A percentile compares a stretch with the other conserved stretches of the same genome.
Evolutionary conservation across 495 filamentous ascomycete genomes (phyloP).

Genomic region (Evernia prunastri): DNA sequence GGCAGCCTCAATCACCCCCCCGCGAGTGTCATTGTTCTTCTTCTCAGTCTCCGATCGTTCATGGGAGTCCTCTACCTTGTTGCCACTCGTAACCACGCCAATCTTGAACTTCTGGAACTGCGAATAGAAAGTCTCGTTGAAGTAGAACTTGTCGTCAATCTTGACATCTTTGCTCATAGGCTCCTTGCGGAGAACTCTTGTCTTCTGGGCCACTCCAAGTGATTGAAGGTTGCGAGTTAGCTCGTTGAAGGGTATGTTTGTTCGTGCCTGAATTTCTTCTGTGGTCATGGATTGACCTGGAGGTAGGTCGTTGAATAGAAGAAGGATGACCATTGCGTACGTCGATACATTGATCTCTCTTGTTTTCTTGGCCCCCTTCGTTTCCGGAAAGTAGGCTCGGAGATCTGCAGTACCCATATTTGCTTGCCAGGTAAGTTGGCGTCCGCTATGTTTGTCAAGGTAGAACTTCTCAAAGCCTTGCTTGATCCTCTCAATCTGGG

Average conservation of each 20-base stretch:
- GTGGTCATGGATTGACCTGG: slow-evolving; percentile 61
- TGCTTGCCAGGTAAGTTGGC: slow-evolving; percentile 78
- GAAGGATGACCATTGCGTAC: slow-evolving; percentile 81
- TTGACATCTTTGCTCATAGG: slow-evolving; percentile 79
- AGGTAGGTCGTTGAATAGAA: slow-evolving; percentile 79
- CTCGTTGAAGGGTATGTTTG: slow-evolving; percentile 73
- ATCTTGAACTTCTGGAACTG: slow-evolving; percentile 83
- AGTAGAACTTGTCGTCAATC: slow-evolving; percentile 70
- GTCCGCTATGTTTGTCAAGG: slow-evolving; percentile 74
- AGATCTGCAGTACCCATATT: slow-evolving; percentile 84
- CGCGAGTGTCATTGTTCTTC: slow-evolving; percentile 74
- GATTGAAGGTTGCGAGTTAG: slow-evolving; percentile 78
- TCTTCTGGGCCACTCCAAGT: slow-evolving; percentile 79
- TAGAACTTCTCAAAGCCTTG: slow-evolving; percentile 89
- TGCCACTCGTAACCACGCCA: slow-evolving; percentile 60
- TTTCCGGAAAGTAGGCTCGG: slow-evolving; percentile 68
- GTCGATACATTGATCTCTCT: slow-evolving; percentile 89
- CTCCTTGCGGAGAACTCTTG: slow-evolving; percentile 72
- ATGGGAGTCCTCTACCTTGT: slow-evolving; percentile 76
- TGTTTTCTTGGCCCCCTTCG: slow-evolving; percentile 62
- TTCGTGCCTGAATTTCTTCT: slow-evolving; percentile 76
- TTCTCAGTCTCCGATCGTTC: slow-evolving; percentile 84
- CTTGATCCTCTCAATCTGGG: slow-evolving; percentile 67
- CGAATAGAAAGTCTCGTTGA: slow-evolving; percentile 77
- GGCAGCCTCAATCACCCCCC: slow-evolving; percentile 75